Evolutionary conservation across 495 filamentous ascomycete species (phyloP).

Genomic region (Daldinia bambusicola): DNA sequence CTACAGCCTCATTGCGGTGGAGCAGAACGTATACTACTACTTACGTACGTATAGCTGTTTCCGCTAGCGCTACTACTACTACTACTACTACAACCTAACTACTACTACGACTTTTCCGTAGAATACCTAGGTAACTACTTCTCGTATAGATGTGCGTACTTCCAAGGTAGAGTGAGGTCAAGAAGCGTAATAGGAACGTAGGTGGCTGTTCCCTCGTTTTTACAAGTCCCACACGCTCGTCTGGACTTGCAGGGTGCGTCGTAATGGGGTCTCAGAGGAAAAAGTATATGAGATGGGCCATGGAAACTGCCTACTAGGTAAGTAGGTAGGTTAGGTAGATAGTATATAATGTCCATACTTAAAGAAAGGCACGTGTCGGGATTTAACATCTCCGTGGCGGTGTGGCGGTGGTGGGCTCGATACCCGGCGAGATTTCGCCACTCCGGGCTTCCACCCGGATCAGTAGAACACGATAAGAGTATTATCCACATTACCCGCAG

Average conservation of each 20-base stretch:
- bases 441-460: constrained; percentile 20
- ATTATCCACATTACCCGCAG: neutral
- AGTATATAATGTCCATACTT: constrained; percentile 12
- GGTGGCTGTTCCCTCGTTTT: constrained; percentile 22
- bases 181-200: constrained; percentile 21
- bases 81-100: neutral
- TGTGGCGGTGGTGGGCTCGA: constrained; percentile 32
- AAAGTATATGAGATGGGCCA: too few species aligned
- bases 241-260: constrained; percentile 24
- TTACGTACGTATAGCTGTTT: neutral
- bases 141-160: constrained; percentile 30
- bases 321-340: neutral
- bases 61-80: neutral
- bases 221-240: constrained; percentile 1
- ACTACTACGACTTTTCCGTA: neutral
- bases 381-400: constrained; percentile 20
- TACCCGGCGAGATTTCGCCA: constrained; percentile 30
- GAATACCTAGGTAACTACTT: constrained; percentile 19
- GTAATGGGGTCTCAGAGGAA: constrained; percentile 9
- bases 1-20: constrained; percentile 23
- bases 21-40: constrained; percentile 16
- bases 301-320: too few species aligned
- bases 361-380: neutral
- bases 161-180: too few species aligned
- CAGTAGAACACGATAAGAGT: neutral